Evolutionary conservation across 108 stramenopile genomes (phyloP), one percentile per base, ranked within the genome.

Genomic region (Epipyxis sp.): DNA sequence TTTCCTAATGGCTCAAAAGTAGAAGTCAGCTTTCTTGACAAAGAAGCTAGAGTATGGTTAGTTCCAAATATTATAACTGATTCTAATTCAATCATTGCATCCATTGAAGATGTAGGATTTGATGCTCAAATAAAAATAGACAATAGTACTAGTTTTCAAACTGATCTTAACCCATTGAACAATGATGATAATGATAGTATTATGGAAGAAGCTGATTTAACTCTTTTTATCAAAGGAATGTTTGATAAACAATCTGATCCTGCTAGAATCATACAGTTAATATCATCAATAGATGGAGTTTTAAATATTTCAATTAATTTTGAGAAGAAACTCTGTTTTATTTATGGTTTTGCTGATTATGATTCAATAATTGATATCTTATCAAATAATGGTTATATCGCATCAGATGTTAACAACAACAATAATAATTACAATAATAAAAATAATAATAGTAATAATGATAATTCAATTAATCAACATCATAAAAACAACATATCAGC

Each of bases 281-380:
- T 86, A 1, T 86, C 82, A 1, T 81, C 79, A 44, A 57, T 83
- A 0, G 76, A 83, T 1, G 35, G 41, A 13, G 46, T 50, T 20
- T 13, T 50, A 50, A 6, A 50, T 50, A 50, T 50, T 50, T 6
- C 6, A 13, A 50, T 50, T 20, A 6, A 13, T 6, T 6, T 13
- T 50, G 20, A 50, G 13, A 50, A 50, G 46, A 50, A 50, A 20
- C 6, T 50, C 6, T 6, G 6, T 6, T 13, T 13, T 6, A 50
- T 50, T 13, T 50, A 20, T 6, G 46, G 46, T 6, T 50, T 50
- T 50, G 46, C 46, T 50, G 46, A 50, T 20, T 50, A 13, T 13
- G 20, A 13, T 13, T 13, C 13, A 13, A 6, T 50, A 13, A 50
- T 50, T 20, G 46, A 50, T 6, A 20, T 20, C 46, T 50, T 50